Conservation (phyloP, 495 filamentous ascomycete species). For the Hypoxylon fuscum region DNA sequence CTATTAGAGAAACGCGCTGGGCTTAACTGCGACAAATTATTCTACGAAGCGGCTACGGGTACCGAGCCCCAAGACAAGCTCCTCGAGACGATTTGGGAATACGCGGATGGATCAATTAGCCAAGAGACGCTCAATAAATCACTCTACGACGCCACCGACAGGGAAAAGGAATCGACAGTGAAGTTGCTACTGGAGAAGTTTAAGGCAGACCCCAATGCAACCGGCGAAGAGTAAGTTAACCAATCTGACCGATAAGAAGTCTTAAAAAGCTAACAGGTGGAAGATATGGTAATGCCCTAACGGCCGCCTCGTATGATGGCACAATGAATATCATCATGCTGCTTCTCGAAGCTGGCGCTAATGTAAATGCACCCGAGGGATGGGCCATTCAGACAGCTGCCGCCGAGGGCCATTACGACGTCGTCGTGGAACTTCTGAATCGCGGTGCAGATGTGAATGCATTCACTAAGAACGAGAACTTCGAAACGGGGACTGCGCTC, state of each 20-base stretch:
- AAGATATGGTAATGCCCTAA: constrained; percentile 45
- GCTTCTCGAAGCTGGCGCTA: constrained; percentile 40
- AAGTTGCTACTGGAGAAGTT: constrained; percentile 40
- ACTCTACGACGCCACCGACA: constrained; percentile 45
- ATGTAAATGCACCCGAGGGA: constrained; percentile 43
- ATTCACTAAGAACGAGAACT: constrained; percentile 34
- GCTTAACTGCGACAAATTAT: constrained; percentile 37
- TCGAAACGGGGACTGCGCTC: constrained; percentile 43
- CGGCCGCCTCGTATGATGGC: constrained; percentile 43
- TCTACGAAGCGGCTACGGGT: constrained; percentile 38
- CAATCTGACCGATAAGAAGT: background rate
- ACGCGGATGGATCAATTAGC: constrained; percentile 32
- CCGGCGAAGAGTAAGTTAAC: constrained; percentile 41
- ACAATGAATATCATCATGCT: constrained; percentile 41
- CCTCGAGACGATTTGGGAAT: constrained; percentile 40
- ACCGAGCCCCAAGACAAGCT: constrained; percentile 41
- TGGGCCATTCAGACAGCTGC: constrained; percentile 47
- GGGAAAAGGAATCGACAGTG: constrained; percentile 43
- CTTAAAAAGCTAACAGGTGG: constrained; percentile 13
- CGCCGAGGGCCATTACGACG: constrained; percentile 43
- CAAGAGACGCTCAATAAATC: constrained; percentile 32
- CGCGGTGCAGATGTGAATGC: constrained; percentile 47
- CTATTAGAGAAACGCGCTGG: constrained; percentile 34
- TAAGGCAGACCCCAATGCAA: constrained; percentile 43
- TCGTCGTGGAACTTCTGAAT: constrained; percentile 44